These are phyloP conservation scores for Leucogyrophana mollusca DNA, from an alignment of 768 basidiomycete species.

Conservation along the genomic window DNA sequence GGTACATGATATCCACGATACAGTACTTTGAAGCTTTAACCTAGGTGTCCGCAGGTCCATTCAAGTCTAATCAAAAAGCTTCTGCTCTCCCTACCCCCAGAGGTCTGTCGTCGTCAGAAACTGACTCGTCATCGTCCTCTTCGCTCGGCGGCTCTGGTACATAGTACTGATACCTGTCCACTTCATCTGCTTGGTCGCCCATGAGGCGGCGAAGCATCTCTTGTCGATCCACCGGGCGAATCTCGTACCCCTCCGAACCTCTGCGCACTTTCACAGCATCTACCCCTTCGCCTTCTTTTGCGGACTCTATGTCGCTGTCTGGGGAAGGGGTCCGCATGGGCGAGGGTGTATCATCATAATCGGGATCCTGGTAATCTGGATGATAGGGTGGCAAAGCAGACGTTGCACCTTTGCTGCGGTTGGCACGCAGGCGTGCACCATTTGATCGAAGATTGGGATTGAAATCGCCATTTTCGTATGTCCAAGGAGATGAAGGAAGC, in stretches of 20 bases:
- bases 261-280: slow-evolving; percentile 47
- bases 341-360: slow-evolving; percentile 22
- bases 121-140: slow-evolving; percentile 35
- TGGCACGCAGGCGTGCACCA: slow-evolving; percentile 39
- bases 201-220: slow-evolving; percentile 62
- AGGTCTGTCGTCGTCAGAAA: slow-evolving; percentile 21
- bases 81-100: slow-evolving; percentile 17
- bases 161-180: slow-evolving; percentile 67
- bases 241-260: slow-evolving; percentile 85
- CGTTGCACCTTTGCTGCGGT: slow-evolving; percentile 29
- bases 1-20: slow-evolving; percentile 20
- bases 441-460: slow-evolving; percentile 77
- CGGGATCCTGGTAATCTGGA: slow-evolving; percentile 56
- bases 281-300: slow-evolving; percentile 28
- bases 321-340: slow-evolving; percentile 12
- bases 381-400: slow-evolving; percentile 73
- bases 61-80: neutral
- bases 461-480: slow-evolving; percentile 72
- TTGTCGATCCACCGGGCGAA: slow-evolving; percentile 59
- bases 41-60: slow-evolving; percentile 1
- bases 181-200: slow-evolving; percentile 48
- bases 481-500: slow-evolving; percentile 75
- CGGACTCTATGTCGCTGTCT: slow-evolving; percentile 23
- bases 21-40: slow-evolving; percentile 1
- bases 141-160: slow-evolving; percentile 56